These are phyloP conservation scores for Colletotrichum sojae DNA, from an alignment of 2,329 filamentous ascomycete species.

Conservation along the genomic window DNA sequence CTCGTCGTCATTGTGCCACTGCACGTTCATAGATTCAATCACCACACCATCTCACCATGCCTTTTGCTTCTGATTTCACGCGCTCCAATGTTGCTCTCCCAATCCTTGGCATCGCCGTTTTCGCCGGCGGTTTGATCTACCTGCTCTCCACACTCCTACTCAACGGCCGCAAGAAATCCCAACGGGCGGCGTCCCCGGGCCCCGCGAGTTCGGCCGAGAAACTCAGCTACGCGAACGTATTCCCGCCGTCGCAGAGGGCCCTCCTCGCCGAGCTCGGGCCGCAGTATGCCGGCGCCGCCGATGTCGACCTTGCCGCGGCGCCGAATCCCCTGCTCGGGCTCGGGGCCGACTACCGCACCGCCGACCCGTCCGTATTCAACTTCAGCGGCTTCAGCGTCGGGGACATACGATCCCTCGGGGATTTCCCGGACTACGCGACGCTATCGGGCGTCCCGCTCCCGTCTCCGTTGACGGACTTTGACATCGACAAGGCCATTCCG, in stretches of 20 bases:
- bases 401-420: constrained; percentile 78
- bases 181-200: constrained; percentile 13
- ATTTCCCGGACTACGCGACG: constrained; percentile 84
- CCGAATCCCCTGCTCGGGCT: constrained; percentile 49
- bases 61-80: background rate
- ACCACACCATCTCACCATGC: constrained; percentile 14
- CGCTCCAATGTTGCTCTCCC: background rate
- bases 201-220: background rate
- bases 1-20: background rate
- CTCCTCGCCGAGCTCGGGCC: constrained; percentile 38
- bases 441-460: constrained; percentile 83
- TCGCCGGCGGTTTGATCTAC: constrained; percentile 17
- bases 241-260: constrained; percentile 46
- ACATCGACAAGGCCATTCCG: constrained; percentile 76
- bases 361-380: constrained; percentile 62
- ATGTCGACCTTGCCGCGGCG: constrained; percentile 35
- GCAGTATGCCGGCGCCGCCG: constrained; percentile 4
- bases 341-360: constrained; percentile 52
- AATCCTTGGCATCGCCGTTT: constrained; percentile 16
- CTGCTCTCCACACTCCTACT: constrained; percentile 4
- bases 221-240: constrained; percentile 45
- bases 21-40: background rate
- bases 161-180: constrained; percentile 12
- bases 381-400: constrained; percentile 78
- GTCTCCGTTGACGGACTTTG: constrained; percentile 72